A percentile compares a stretch with the other conserved stretches of the same genome.
Evolutionary conservation across 352 stramenopile genomes (phyloP).

Genomic region (Phytophthora foliorum): DNA sequence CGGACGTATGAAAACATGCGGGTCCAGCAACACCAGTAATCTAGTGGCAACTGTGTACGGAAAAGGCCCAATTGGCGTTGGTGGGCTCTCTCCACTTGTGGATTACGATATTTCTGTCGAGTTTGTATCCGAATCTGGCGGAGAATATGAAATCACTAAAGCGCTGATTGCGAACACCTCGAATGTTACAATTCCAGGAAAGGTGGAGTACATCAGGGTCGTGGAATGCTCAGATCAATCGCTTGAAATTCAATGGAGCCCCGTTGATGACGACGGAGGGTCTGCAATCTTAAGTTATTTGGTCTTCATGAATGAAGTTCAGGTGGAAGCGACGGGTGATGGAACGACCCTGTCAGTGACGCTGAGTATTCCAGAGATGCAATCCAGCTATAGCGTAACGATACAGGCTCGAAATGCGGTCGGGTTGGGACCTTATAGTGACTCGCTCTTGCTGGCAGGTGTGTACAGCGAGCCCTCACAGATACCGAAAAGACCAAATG

Average conservation of each 20-base stretch:
- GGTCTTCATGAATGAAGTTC: slow-evolving; percentile 56
- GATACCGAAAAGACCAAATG: slow-evolving; percentile 9
- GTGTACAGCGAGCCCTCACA: neutral
- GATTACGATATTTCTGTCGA: slow-evolving; percentile 51
- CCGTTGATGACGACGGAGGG: slow-evolving; percentile 54
- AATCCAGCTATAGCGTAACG: slow-evolving; percentile 27
- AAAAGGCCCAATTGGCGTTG: slow-evolving; percentile 44
- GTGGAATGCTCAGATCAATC: slow-evolving; percentile 36
- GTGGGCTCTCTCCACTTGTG: slow-evolving; percentile 36
- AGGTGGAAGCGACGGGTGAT: slow-evolving; percentile 27
- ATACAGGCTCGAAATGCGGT: slow-evolving; percentile 53
- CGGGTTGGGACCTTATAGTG: slow-evolving; percentile 40
- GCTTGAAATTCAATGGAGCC: slow-evolving; percentile 60
- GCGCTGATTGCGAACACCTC: slow-evolving; percentile 43
- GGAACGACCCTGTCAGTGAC: slow-evolving; percentile 35
- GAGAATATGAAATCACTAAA: slow-evolving; percentile 46
- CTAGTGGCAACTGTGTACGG: slow-evolving; percentile 44
- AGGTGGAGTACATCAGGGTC: slow-evolving; percentile 38
- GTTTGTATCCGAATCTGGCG: slow-evolving; percentile 33
- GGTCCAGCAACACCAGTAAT: slow-evolving; percentile 10
- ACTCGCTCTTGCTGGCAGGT: slow-evolving; percentile 6
- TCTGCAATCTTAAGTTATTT: slow-evolving; percentile 46
- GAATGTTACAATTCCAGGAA: slow-evolving; percentile 43
- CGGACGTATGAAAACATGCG: slow-evolving; percentile 31
- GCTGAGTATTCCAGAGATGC: slow-evolving; percentile 21